Base-by-base conservation (phyloP, 768 basidiomycete genomes). In the Mycena galericulata region DNA sequence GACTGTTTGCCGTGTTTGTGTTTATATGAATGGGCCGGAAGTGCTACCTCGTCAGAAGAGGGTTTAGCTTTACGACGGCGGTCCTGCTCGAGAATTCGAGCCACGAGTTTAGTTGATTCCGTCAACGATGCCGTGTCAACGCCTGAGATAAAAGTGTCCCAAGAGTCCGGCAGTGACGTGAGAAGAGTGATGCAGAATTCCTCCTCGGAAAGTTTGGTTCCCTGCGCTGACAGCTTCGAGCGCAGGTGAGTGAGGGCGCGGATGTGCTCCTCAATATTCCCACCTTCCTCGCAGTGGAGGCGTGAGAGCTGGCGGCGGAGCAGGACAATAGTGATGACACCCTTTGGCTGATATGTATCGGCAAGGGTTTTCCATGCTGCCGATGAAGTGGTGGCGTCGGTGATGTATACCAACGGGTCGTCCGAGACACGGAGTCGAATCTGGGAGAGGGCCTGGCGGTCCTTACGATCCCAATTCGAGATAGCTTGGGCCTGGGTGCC, bases 241-340 rank as follows among this genome's bases (percentile, higher is more conserved):
- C 53, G 76, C 62, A 55, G 69, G 71, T 10, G 67, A 41, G 32
- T 73, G 61, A 83, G 72, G 40, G 68, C 69, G 10, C 68, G 66
- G 32, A 82, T 74, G 65, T 81, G 80, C 53, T 75, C 75, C 24
- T 78, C 76, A 29, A 83, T 12, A 41, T 58, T 58, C 27, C 41
- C 56, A 14, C 30, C 40, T 45, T 41, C 56, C 56, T 58, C 56
- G 18, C 40, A 45, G 12, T 58, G 56, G 27, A 59, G 43, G 36
- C 45, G 45, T 4, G 46, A 36, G 46, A 60, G 58, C 22, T 60
- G 45, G 15, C 58, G 45, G 47, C 45, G 58, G 11, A 60, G 58
- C 20, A 60, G 30, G 4, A 60, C 58, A 10, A 60, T 24, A 9
- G 58, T 20, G 22, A 60, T 60, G 15, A 74, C 57, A 30, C 41